Conservation (phyloP, 768 basidiomycete genomes). For the Phlebiopsis gigantea region DNA sequence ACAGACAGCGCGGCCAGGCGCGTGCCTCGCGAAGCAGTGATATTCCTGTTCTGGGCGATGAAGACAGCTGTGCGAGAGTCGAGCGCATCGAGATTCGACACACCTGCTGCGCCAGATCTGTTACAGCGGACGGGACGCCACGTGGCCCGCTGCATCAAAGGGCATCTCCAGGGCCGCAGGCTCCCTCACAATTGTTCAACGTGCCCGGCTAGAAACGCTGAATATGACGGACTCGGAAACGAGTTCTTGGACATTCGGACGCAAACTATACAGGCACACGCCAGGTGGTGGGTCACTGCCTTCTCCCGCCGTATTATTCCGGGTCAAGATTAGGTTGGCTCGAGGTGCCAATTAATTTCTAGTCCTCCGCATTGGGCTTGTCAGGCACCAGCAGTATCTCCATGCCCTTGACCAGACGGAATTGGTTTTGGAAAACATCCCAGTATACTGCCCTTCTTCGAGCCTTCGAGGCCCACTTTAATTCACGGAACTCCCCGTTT, state of each 20-base stretch:
- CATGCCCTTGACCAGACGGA: no score
- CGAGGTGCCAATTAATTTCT: not conserved
- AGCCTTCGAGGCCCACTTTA: not conserved
- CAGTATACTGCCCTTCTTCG: not conserved
- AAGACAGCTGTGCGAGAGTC: not conserved
- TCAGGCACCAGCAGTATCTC: not conserved
- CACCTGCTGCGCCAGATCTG: not conserved
- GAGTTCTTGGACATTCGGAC: not conserved
- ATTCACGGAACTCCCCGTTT: no score
- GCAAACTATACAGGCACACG: not conserved
- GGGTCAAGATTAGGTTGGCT: not conserved
- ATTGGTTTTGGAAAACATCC: no score
- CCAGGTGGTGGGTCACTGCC: not conserved
- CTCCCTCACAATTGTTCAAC: not conserved
- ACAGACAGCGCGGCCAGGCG: not conserved
- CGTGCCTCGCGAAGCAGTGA: not conserved
- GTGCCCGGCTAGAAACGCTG: not conserved
- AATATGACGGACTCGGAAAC: not conserved
- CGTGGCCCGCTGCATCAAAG: not conserved
- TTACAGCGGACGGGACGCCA: not conserved
- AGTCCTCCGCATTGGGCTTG: not conserved
- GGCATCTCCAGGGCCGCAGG: conserved; percentile 1
- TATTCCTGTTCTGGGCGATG: conserved; percentile 2
- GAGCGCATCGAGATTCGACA: conserved; percentile 1
- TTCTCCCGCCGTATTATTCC: not conserved